A percentile compares a stretch with the other conserved stretches of the same genome.
Conservation (phyloP, 164 flowering plant genomes). For the Magnolia kwangsiensis region DNA sequence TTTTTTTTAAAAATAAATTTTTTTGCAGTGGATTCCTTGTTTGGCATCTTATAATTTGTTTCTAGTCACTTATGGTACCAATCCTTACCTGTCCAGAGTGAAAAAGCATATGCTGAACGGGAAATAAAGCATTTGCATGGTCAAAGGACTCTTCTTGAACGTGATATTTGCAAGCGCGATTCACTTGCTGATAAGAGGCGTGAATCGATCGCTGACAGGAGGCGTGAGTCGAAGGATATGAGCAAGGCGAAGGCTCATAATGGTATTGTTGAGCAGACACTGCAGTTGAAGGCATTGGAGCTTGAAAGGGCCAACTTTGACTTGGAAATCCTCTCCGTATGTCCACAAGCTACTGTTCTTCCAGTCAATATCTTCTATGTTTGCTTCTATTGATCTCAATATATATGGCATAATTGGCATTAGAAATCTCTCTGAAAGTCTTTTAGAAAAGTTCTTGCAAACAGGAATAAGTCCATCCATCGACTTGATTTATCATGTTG, state of each 20-base stretch:
- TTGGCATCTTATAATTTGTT: constrained; percentile 3
- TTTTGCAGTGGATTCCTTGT: neutral
- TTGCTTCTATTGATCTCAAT: neutral
- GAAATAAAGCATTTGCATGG: constrained; percentile 65
- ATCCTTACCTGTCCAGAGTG: constrained; percentile 48
- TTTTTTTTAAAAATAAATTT: neutral
- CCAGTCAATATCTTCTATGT: neutral
- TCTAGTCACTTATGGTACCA: neutral
- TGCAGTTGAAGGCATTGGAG: constrained; percentile 41
- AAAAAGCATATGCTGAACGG: constrained; percentile 77
- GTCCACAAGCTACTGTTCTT: neutral
- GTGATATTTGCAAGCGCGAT: constrained; percentile 70
- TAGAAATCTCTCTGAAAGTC: neutral
- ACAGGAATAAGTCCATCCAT: neutral
- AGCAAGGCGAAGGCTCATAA: constrained; percentile 38
- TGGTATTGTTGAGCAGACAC: constrained; percentile 32
- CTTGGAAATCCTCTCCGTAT: constrained; percentile 15
- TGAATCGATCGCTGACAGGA: constrained; percentile 51
- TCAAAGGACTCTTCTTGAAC: constrained; percentile 77
- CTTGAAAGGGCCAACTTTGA: constrained; percentile 10
- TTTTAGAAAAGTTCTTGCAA: neutral
- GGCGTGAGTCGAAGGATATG: constrained; percentile 44
- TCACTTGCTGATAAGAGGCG: constrained; percentile 64
- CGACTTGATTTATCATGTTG: neutral
- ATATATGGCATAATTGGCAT: neutral